Evolutionary conservation across 805 yeast genomes (phyloP), one percentile per base, ranked within the genome.

Genomic region (Teunomyces panamensis): DNA sequence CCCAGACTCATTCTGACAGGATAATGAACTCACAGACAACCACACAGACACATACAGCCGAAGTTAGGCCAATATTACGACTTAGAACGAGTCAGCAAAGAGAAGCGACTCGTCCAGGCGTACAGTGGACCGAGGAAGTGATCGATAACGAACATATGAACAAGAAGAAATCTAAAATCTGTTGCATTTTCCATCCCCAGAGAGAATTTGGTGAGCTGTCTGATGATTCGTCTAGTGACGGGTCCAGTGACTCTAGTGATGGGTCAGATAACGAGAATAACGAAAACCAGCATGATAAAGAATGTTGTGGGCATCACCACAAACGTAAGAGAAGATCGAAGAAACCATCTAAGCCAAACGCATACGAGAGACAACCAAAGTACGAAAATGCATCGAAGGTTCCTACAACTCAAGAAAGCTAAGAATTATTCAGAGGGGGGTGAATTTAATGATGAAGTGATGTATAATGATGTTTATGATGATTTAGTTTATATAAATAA

Each of bases 71-170:
- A 10, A 32, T 42, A 13, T 45, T 39, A 16, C 24, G 47, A 27
- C 42, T 43, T 4, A 26, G 36, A 24, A 30, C n/a, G 9, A 39
- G 30, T 20, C 47, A 44, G 13, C 29, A 30, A 9, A 34, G 46
- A 16, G 46, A 44, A 27, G 41, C 50, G 27, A 16, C 42, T 42
- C 24, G 30, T n/a, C 47, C 47, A 28, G 74, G 79, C 35, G 97
- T 92, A 0, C 75, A 82, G 45, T 92, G 97, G 97, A 75, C 84
- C 6, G 87, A 85, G 32, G 96, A 84, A 41, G 91, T 89, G 3
- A 76, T 94, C 4, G 98, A 92, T 64, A 92, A 92, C 63, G 99
- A 92, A 67, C 68, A 87, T 60, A 74, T 94, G 87, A 79, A 85
- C 60, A 88, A 81, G 70, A 94, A 94, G 71, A 90, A 89, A 62